phyloP scores from a whole-genome alignment of 192 early-diverging fungal species.

The Mortierella alpina region DNA sequence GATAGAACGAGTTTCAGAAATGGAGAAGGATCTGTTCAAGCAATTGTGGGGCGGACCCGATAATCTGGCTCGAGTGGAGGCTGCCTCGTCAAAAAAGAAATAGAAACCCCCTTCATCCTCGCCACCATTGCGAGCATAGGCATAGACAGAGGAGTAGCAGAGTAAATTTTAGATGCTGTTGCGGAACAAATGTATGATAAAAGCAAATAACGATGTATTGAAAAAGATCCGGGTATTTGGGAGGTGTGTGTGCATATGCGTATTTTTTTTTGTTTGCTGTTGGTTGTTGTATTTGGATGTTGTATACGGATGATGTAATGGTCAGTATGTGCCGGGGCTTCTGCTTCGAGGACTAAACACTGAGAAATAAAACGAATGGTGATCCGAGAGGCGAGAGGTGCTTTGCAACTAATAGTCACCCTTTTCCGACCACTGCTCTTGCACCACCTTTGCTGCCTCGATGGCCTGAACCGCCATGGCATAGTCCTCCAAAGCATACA shows the following conservation, averaged over 20 bases:
- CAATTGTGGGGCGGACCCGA: constrained; percentile 44
- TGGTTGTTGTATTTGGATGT: too few species aligned
- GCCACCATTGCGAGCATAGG: too few species aligned
- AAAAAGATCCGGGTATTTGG: not conserved
- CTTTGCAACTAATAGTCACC: not conserved
- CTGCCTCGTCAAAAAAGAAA: constrained; percentile 27
- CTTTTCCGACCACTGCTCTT: constrained; percentile 10
- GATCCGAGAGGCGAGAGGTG: not conserved
- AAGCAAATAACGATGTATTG: not conserved
- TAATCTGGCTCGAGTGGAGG: constrained; percentile 41
- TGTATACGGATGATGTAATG: too few species aligned
- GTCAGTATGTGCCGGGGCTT: too few species aligned
- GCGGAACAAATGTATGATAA: not conserved
- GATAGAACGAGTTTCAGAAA: constrained; percentile 36
- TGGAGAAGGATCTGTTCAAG: constrained; percentile 49
- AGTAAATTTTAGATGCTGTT: not conserved
- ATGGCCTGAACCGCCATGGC: constrained; percentile 16
- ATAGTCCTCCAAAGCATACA: constrained; percentile 51
- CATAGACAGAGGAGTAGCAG: not conserved
- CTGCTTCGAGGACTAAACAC: too few species aligned
- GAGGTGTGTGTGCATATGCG: not conserved
- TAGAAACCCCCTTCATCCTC: not conserved
- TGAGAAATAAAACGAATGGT: not conserved
- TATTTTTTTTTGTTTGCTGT: too few species aligned
- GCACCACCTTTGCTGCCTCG: not conserved